Base-by-base conservation (phyloP, 768 basidiomycete species). In the Plicaturopsis crispa region DNA sequence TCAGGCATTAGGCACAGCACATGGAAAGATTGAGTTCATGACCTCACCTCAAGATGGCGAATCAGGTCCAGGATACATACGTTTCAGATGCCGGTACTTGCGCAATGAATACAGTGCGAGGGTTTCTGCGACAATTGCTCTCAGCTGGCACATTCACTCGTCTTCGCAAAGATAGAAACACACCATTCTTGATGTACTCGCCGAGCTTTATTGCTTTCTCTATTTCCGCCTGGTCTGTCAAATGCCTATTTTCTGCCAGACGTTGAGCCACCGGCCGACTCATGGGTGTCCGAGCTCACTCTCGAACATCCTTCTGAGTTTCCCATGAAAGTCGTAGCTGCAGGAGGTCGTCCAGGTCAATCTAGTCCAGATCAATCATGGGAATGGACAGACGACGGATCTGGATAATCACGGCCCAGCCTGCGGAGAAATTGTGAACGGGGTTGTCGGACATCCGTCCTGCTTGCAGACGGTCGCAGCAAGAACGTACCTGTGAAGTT, bases 101-200 rank as follows among this genome's bases (percentile, higher is more conserved):
- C 82, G 72, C 31, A 91, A 60, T 1, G 84, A 79, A 50, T 91
- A 90, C 16, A 91, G 58, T 0, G 87, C 86, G 31, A 90, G 65
- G 0, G 86, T 89, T 62, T 90, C 87, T 88, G 48, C n/a, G 4
- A 35, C 14, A 10, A 19, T 1, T 17, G 33, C 10, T 8, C 8
- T 18, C 24, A 36, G 6, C 14, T 20, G 21, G 8, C 11, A 14
- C n/a, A 18, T 16, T 19, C 19, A 17, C 31, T 6, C 13, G 5
- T 33, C 18, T 23, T 30, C 14, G 37, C 24, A 40, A 37, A 10
- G 36, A 26, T 28, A 12, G 31, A 33, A 22, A 51, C 73, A 44
- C 49, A 84, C 88, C 88, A 51, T 85, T 84, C 62, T 80, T 86
- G 59, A 91, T 89, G 48, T 87, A 89, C 54, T 89, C 86, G 10